Percentiles rank a stretch among this genome's conserved stretches.
These are phyloP conservation scores for Rugosomyces carneus DNA, from an alignment of 1,284 basidiomycete species.

Conservation along the genomic window DNA sequence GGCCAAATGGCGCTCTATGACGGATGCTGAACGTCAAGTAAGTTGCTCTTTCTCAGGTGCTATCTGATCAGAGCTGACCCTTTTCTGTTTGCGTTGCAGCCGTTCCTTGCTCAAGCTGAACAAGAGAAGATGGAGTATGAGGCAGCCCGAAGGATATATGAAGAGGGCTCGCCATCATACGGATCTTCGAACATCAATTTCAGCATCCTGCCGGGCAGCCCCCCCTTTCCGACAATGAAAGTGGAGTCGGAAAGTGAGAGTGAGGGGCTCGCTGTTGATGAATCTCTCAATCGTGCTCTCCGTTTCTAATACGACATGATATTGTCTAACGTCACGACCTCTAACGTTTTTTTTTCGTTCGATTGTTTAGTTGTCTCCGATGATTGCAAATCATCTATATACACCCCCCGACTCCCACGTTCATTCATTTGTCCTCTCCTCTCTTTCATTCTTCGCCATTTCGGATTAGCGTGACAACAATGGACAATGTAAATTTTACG, in stretches of 20 bases:
- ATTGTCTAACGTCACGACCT: conserved; percentile 18
- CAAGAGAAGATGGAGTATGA: conserved; percentile 92
- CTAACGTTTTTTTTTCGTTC: conserved; percentile 11
- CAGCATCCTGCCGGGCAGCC: conserved; percentile 64
- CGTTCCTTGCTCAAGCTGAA: conserved; percentile 86
- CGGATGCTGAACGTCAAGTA: conserved; percentile 88
- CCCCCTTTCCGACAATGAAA: conserved; percentile 52
- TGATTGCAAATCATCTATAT: background rate
- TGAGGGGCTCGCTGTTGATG: conserved; percentile 48
- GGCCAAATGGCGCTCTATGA: conserved; percentile 87
- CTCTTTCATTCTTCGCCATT: conserved; percentile 16
- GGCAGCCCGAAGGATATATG: conserved; percentile 71
- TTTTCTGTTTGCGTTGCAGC: conserved; percentile 38
- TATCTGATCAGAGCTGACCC: background rate
- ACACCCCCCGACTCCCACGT: background rate
- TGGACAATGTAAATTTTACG: conserved; percentile 15
- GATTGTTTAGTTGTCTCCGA: background rate
- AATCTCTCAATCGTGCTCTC: conserved; percentile 30
- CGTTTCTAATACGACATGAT: conserved; percentile 25
- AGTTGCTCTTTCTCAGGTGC: conserved; percentile 19
- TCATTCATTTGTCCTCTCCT: conserved; percentile 9
- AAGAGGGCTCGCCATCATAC: conserved; percentile 70
- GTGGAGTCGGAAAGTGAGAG: conserved; percentile 61
- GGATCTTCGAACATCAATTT: conserved; percentile 67
- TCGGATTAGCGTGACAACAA: conserved; percentile 1